A percentile compares a stretch with the other conserved stretches of the same genome.
These are phyloP conservation scores for Neonectria neomacrospora DNA, from an alignment of 2,329 filamentous ascomycete genomes.

Conservation along the genomic window DNA sequence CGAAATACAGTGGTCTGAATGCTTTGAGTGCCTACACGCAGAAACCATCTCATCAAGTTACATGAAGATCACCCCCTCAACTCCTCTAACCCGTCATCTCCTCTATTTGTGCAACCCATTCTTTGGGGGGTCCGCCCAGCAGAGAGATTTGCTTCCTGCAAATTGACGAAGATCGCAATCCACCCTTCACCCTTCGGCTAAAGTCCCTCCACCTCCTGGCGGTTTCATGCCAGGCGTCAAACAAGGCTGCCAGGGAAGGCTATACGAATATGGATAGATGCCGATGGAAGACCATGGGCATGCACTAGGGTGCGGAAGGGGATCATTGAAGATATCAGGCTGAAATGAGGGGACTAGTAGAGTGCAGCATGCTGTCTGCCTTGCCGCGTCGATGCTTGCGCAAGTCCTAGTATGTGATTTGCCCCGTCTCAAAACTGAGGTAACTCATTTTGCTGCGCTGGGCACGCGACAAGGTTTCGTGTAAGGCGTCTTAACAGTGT, in stretches of 20 bases:
- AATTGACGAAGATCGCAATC: slow-evolving; percentile 35
- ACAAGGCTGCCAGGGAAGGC: background rate
- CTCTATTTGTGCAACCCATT: slow-evolving; percentile 22
- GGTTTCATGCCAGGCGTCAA: slow-evolving; percentile 21
- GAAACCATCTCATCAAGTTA: background rate
- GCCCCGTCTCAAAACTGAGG: background rate
- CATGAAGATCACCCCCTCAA: background rate
- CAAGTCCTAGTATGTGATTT: background rate
- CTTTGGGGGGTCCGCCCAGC: background rate
- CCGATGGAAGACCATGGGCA: background rate
- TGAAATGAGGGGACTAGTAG: background rate
- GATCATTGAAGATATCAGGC: background rate
- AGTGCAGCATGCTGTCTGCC: too few species aligned
- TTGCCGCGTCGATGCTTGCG: background rate
- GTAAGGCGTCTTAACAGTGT: background rate
- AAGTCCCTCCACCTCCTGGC: slow-evolving; percentile 7
- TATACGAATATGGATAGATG: slow-evolving; percentile 2
- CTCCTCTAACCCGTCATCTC: slow-evolving; percentile 9
- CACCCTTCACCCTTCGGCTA: slow-evolving; percentile 23
- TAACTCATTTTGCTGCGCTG: background rate
- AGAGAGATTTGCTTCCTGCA: slow-evolving; percentile 32
- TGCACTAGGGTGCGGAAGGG: background rate
- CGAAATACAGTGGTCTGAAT: background rate
- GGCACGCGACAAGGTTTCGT: background rate
- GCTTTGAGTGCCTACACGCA: background rate